These are phyloP conservation scores for Apiospora rasikravindrae DNA, from an alignment of 2,329 filamentous ascomycete genomes.

Conservation along the genomic window DNA sequence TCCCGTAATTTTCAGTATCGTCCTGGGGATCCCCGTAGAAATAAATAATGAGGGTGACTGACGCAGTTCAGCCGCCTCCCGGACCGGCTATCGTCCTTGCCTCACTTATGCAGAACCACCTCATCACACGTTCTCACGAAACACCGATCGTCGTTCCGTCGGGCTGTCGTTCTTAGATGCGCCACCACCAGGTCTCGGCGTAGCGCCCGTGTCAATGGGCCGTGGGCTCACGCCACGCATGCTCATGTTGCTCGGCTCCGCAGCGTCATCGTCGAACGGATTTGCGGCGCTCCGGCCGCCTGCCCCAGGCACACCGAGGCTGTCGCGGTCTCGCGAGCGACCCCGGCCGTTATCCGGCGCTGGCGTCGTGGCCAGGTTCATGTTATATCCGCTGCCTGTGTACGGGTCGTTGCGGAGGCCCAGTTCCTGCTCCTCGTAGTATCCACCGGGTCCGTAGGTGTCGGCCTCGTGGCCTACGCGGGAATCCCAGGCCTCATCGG, in stretches of 20 bases:
- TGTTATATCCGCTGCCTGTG: slow-evolving; percentile 49
- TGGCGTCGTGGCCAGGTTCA: slow-evolving; percentile 51
- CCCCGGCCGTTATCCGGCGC: slow-evolving; percentile 43
- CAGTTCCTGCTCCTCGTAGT: slow-evolving; percentile 80
- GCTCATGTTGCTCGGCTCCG: slow-evolving; percentile 64
- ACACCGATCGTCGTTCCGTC: slow-evolving; percentile 72
- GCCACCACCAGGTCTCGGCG: slow-evolving; percentile 35
- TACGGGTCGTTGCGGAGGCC: slow-evolving; percentile 48
- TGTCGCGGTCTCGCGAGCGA: slow-evolving; percentile 46
- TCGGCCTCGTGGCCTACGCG: slow-evolving; percentile 77
- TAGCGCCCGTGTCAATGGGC: slow-evolving; percentile 63
- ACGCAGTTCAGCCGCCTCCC: background rate
- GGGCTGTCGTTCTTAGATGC: slow-evolving; percentile 57
- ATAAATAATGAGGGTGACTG: slow-evolving; percentile 2
- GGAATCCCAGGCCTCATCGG: slow-evolving; percentile 86
- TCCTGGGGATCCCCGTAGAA: background rate
- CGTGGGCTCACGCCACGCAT: slow-evolving; percentile 77
- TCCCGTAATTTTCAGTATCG: slow-evolving; percentile 15
- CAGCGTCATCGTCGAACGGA: slow-evolving; percentile 73
- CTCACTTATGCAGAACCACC: background rate
- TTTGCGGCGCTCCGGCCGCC: slow-evolving; percentile 54
- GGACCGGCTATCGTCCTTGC: background rate
- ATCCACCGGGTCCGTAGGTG: slow-evolving; percentile 62
- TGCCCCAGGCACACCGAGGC: slow-evolving; percentile 41
- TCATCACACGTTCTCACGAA: slow-evolving; percentile 68